Evolutionary conservation across 2,329 filamentous ascomycete genomes (phyloP).

Genomic region (Diatrype stigma): DNA sequence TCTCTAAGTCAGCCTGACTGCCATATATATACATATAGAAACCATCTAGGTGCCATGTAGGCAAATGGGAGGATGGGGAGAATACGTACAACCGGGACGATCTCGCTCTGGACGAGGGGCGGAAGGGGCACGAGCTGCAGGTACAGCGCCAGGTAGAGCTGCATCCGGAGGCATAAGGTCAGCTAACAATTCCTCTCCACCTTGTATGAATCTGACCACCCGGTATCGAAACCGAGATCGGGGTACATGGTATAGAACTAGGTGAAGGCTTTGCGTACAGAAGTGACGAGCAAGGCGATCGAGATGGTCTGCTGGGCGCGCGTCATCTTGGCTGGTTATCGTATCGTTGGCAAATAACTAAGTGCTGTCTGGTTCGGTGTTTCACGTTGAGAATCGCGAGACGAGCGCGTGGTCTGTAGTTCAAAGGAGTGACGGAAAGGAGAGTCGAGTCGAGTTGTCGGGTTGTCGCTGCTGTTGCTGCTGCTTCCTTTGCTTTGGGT

Average conservation of each 20-base stretch:
- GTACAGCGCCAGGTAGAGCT: constrained; percentile 88
- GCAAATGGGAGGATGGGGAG: not conserved
- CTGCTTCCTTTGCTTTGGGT: too few relatives aligned
- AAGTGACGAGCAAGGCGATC: constrained; percentile 79
- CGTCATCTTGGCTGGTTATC: constrained; percentile 71
- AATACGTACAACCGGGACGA: constrained; percentile 79
- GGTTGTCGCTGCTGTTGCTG: too few relatives aligned
- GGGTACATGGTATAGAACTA: too few relatives aligned
- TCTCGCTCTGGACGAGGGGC: constrained; percentile 69
- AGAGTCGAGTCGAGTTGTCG: too few relatives aligned
- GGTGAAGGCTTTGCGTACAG: constrained; percentile 52
- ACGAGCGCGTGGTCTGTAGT: too few relatives aligned
- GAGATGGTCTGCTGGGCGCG: constrained; percentile 91
- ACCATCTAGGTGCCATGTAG: not conserved
- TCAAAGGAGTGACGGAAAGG: too few relatives aligned
- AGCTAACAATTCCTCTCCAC: not conserved
- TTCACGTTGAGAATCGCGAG: too few relatives aligned
- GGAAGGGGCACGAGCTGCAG: constrained; percentile 81
- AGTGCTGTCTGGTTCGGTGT: too few relatives aligned
- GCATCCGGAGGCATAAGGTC: not conserved
- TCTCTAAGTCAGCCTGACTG: constrained; percentile 2
- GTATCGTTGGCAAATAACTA: too few relatives aligned
- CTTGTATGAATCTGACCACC: not conserved
- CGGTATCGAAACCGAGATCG: not conserved
- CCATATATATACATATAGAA: not conserved